Evolutionary conservation across 768 basidiomycete genomes (phyloP), one percentile per base, ranked within the genome.

Genomic region (Tephrocybe sp.): DNA sequence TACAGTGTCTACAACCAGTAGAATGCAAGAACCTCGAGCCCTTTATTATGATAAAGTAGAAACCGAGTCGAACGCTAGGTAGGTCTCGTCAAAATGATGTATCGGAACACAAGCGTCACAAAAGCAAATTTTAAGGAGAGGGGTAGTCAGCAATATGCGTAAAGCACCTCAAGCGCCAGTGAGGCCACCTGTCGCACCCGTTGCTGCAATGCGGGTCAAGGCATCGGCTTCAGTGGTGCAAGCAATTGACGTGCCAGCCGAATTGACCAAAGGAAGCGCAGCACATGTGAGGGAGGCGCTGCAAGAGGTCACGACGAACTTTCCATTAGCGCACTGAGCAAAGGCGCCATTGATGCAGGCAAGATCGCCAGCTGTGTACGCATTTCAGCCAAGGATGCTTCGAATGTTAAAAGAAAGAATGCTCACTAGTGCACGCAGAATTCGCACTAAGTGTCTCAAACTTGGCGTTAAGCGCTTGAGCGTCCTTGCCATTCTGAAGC

Each of bases 261-360:
- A 69, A 66, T 81, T 80, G 49, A 83, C 80, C 21, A 84, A 71
- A 21, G 81, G 81, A 41, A 83, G 73, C 4, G 79, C 80, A 25
- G 70, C 70, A 45, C 81, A 83, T 4, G 64, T 67, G 25, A 70
- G 59, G 2, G 67, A 66, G 33, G 59, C 62, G 23, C 64, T 62
- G 49, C 81, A 84, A 0, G 58, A 48, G 0, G 69, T 72, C 14
- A 69, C 46, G 1, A 62, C 70, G 46, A 79, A 82, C 50, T 71
- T 66, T n/a, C 77, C 78, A n/a, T 57, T 62, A 23, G 73, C 74
- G 52, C 81, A 84, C 57, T 81, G 79, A 18, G 80, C 81, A 51
- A 82, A 81, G 4, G 60, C 64, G 2, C 65, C 65, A 12, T 62
- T 58, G 24, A 81, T 65, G 59, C 81, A 83, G 17, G 77, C 79